These are phyloP conservation scores for Xylaria sp. DNA, from an alignment of 2,329 filamentous ascomycete genomes.

Conservation along the genomic window DNA sequence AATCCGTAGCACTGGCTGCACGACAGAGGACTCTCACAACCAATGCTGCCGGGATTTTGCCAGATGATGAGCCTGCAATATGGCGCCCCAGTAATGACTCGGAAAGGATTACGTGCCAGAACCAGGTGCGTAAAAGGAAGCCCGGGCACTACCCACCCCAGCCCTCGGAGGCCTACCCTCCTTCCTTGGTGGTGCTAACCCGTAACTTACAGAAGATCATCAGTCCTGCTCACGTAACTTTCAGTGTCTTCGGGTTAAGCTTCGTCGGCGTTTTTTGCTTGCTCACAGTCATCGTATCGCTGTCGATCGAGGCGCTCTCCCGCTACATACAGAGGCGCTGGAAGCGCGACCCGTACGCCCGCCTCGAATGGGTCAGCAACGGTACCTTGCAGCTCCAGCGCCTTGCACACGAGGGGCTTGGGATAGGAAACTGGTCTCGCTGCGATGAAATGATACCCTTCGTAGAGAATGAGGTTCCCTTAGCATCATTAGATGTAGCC, in stretches of 20 bases:
- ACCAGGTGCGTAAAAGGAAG: not conserved
- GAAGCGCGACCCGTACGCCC: not conserved
- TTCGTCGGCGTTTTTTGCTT: constrained; percentile 1
- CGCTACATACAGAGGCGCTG: not conserved
- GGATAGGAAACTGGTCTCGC: not conserved
- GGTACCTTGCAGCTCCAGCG: constrained; percentile 5
- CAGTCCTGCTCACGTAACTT: constrained; percentile 4
- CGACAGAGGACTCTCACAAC: not conserved
- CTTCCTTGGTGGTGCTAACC: not conserved
- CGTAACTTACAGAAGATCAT: constrained; percentile 2
- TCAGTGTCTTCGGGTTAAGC: constrained; percentile 11
- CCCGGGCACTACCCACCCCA: not conserved
- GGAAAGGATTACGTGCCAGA: not conserved
- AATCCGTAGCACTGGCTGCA: not conserved
- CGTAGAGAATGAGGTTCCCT: not conserved
- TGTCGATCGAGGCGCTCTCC: constrained; percentile 1
- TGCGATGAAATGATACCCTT: not conserved
- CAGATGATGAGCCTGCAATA: not conserved
- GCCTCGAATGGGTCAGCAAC: constrained; percentile 10
- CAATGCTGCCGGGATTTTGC: not conserved
- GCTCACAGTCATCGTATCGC: constrained; percentile 1
- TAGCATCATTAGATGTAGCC: not conserved
- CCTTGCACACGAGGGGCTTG: constrained; percentile 6
- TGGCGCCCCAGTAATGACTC: not conserved
- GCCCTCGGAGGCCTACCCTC: not conserved